Evolutionary conservation across 2,329 filamentous ascomycete species (phyloP).

Genomic region (Cladosporium sphaerospermum): DNA sequence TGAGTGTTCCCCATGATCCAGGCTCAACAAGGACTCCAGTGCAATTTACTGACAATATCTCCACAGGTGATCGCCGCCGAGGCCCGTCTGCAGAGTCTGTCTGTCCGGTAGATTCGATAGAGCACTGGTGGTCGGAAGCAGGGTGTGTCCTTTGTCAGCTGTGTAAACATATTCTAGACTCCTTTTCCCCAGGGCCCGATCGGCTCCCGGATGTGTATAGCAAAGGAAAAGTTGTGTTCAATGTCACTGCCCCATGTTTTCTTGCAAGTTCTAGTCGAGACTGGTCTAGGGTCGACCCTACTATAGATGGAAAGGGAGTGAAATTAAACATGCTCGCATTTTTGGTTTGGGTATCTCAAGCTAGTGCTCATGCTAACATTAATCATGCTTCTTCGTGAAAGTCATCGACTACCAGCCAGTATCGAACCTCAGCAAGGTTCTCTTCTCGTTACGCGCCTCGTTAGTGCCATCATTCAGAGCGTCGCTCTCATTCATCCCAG

Average conservation of each 20-base stretch:
- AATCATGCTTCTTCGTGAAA: too few species aligned
- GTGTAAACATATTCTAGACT: conserved; percentile 6
- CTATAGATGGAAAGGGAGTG: too few species aligned
- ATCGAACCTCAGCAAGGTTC: too few species aligned
- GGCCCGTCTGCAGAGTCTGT: conserved; percentile 79
- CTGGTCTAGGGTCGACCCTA: too few species aligned
- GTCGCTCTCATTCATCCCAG: not conserved
- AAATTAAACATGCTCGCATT: too few species aligned
- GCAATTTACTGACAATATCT: not conserved
- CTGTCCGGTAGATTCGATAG: conserved; percentile 59
- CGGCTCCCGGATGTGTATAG: conserved; percentile 15
- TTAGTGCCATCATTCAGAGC: not conserved
- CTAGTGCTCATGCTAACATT: too few species aligned
- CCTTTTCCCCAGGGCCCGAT: conserved; percentile 1
- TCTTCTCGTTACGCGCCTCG: too few species aligned
- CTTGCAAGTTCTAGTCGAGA: too few species aligned
- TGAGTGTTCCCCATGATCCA: conserved; percentile 46
- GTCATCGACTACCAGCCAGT: too few species aligned
- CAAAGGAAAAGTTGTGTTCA: conserved; percentile 8
- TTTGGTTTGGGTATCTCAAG: too few species aligned
- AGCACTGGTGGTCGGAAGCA: not conserved
- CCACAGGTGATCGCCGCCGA: conserved; percentile 78
- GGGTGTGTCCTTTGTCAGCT: not conserved
- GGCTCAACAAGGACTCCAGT: not conserved
- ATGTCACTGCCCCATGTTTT: too few species aligned